phyloP scores from a whole-genome alignment of 2,329 filamentous ascomycete species.

The Alternaria burnsii region DNA sequence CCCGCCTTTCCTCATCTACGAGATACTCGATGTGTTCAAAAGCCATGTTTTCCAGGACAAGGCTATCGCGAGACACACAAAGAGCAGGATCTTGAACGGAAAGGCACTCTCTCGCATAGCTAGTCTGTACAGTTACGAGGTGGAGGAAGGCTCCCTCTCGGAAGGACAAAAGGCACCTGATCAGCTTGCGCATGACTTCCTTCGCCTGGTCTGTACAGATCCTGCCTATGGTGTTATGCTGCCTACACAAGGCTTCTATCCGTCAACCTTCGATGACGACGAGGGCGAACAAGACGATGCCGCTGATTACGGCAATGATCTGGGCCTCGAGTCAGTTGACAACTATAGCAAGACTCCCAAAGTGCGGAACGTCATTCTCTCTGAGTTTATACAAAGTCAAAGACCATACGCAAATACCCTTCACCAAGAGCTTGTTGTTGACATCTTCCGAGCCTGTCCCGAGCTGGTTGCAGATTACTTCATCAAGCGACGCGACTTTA shows the following conservation, averaged over 20 bases:
- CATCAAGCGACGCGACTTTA: constrained; percentile 75
- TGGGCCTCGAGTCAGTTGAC: constrained; percentile 73
- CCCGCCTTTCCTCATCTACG: constrained; percentile 75
- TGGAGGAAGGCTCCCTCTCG: constrained; percentile 58
- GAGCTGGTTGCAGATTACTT: constrained; percentile 92
- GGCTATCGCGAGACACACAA: constrained; percentile 75
- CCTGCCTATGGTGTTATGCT: constrained; percentile 77
- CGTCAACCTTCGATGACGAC: constrained; percentile 71
- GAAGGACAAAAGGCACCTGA: constrained; percentile 65
- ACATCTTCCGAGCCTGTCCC: constrained; percentile 81
- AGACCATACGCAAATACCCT: constrained; percentile 82
- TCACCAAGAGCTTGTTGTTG: constrained; percentile 81
- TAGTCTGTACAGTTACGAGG: constrained; percentile 45
- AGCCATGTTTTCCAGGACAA: constrained; percentile 77
- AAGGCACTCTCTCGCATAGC: constrained; percentile 74
- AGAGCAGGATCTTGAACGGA: constrained; percentile 78
- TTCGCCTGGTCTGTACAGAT: constrained; percentile 78
- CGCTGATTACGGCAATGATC: constrained; percentile 62
- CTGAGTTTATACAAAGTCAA: constrained; percentile 79
- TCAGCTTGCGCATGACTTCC: constrained; percentile 76
- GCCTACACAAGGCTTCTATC: constrained; percentile 84
- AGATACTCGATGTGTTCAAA: constrained; percentile 76
- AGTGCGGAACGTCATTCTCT: constrained; percentile 80
- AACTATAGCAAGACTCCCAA: constrained; percentile 76
- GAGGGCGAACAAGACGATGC: constrained; percentile 47